These are phyloP conservation scores for Capsicum chinense DNA, from an alignment of 257 asterid genomes.

Conservation along the genomic window DNA sequence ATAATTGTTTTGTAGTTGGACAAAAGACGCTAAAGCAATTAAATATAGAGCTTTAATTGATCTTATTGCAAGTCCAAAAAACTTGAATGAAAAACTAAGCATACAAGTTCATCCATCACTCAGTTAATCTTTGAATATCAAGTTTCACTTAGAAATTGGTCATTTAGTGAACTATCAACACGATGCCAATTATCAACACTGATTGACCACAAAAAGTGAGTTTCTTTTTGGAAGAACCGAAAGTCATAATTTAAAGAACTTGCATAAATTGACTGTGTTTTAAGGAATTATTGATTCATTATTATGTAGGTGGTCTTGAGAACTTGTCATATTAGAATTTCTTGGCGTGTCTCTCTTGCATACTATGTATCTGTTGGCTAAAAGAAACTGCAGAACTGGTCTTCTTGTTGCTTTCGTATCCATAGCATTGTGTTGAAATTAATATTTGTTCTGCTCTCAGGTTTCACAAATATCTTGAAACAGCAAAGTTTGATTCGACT, in stretches of 20 bases:
- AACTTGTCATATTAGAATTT: constrained; percentile 2
- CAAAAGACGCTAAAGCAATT: constrained; percentile 9
- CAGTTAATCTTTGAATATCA: neutral
- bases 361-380: neutral
- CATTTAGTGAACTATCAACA: neutral
- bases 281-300: neutral
- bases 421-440: neutral
- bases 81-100: neutral
- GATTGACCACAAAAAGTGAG: neutral
- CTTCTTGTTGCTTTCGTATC: neutral
- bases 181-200: neutral
- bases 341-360: neutral
- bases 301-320: neutral
- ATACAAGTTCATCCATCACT: neutral
- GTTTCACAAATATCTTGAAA: constrained; percentile 4
- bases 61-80: neutral
- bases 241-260: neutral
- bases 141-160: constrained; percentile 21
- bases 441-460: constrained; percentile 10
- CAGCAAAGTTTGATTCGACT: neutral
- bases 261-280: neutral
- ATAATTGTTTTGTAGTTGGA: neutral
- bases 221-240: neutral
- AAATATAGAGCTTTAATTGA: constrained; percentile 1
- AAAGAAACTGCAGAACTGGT: constrained; percentile 17